phyloP scores from a whole-genome alignment of 306 rosid species.

The Inga laurina region DNA sequence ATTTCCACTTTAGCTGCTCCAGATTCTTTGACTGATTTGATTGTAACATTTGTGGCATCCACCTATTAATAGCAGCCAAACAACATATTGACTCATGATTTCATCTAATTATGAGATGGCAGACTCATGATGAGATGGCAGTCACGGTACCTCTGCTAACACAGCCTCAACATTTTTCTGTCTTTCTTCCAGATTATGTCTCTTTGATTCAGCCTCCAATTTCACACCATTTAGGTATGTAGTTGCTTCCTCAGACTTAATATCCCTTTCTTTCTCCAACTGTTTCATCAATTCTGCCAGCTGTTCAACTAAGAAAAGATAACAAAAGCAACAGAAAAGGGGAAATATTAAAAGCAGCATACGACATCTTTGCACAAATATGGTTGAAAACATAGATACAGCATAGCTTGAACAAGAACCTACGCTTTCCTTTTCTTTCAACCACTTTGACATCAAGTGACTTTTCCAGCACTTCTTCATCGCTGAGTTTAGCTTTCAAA shows the following conservation, averaged over 20 bases:
- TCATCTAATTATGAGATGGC: background rate
- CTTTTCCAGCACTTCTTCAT: conserved; percentile 66
- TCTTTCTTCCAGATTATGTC: conserved; percentile 57
- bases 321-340: background rate
- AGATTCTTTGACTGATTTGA: conserved; percentile 51
- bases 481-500: conserved; percentile 68
- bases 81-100: conserved; percentile 22
- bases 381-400: conserved; percentile 16
- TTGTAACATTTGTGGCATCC: conserved; percentile 48
- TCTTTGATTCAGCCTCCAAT: conserved; percentile 68
- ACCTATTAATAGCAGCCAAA: conserved; percentile 50
- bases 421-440: conserved; percentile 75
- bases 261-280: conserved; percentile 59
- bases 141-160: conserved; percentile 54
- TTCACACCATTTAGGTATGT: conserved; percentile 37
- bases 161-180: conserved; percentile 64
- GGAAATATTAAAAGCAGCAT: background rate
- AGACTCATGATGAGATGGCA: background rate
- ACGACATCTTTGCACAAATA: conserved; percentile 13
- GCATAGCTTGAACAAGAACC: conserved; percentile 27
- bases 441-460: conserved; percentile 78
- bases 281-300: conserved; percentile 57
- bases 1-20: conserved; percentile 48
- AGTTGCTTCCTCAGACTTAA: conserved; percentile 57
- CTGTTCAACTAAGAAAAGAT: conserved; percentile 51